These are phyloP conservation scores for Cyberlindnera saturnus DNA, from an alignment of 805 yeast species.

Conservation along the genomic window DNA sequence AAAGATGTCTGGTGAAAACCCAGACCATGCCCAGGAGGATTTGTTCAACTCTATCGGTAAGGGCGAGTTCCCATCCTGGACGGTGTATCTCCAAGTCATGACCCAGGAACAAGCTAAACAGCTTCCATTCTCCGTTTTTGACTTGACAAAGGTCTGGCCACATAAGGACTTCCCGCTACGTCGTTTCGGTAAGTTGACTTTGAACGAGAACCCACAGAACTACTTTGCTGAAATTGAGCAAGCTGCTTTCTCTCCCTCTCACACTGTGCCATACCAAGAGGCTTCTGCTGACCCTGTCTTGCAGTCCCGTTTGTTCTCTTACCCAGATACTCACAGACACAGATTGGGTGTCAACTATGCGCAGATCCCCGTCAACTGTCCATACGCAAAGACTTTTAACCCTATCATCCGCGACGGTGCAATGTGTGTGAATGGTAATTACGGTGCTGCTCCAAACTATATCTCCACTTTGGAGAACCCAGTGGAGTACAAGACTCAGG, in stretches of 20 bases:
- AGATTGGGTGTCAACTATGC: slow-evolving; percentile 69
- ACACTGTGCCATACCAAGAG: slow-evolving; percentile 79
- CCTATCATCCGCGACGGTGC: slow-evolving; percentile 85
- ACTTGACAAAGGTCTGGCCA: slow-evolving; percentile 91
- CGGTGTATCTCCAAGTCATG: slow-evolving; percentile 80
- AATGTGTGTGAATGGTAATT: slow-evolving; percentile 62
- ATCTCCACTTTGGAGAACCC: slow-evolving; percentile 42
- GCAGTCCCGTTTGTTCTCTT: slow-evolving; percentile 75
- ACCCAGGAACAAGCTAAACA: slow-evolving; percentile 72
- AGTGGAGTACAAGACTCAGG: slow-evolving; percentile 22
- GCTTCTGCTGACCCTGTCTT: slow-evolving; percentile 80
- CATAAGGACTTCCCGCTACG: slow-evolving; percentile 81
- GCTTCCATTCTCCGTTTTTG: slow-evolving; percentile 77
- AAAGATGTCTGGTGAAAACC: slow-evolving; percentile 64
- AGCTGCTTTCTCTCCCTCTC: slow-evolving; percentile 80
- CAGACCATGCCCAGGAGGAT: slow-evolving; percentile 78
- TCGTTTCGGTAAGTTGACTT: slow-evolving; percentile 71
- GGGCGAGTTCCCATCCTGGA: slow-evolving; percentile 82
- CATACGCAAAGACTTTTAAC: slow-evolving; percentile 50
- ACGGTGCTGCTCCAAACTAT: slow-evolving; percentile 75
- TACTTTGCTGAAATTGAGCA: slow-evolving; percentile 87
- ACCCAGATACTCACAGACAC: slow-evolving; percentile 83
- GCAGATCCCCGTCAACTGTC: slow-evolving; percentile 89
- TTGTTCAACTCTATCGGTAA: slow-evolving; percentile 71
- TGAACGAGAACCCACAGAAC: slow-evolving; percentile 81